Evolutionary conservation across 345 rosid species (phyloP).

Genomic region (Camelina laxa): DNA sequence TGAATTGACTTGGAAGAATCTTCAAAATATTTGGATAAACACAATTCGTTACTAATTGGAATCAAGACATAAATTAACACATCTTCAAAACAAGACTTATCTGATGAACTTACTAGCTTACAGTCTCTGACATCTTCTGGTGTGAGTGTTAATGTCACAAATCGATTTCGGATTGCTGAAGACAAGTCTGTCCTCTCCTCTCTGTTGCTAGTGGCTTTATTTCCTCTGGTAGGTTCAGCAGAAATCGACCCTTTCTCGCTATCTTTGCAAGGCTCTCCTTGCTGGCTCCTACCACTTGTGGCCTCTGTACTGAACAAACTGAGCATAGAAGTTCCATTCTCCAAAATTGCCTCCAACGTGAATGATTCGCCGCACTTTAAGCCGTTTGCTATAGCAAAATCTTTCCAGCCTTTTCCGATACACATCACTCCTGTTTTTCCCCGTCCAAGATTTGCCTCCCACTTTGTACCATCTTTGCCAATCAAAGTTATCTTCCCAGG

Average conservation of each 20-base stretch:
- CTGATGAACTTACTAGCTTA: constrained; percentile 12
- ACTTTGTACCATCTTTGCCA: constrained; percentile 1
- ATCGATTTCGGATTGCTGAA: neutral
- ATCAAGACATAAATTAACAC: neutral
- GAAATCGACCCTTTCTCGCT: neutral
- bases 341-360: constrained; percentile 1
- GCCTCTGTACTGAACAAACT: neutral
- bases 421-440: neutral
- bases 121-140: constrained; percentile 2
- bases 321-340: constrained; percentile 2
- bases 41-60: neutral
- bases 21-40: neutral
- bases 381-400: neutral
- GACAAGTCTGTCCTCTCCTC: neutral
- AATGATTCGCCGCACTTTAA: constrained; percentile 2
- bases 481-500: neutral
- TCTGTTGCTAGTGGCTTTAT: neutral
- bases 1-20: constrained; percentile 14
- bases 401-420: neutral
- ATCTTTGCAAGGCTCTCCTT: neutral
- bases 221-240: neutral
- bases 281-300: neutral
- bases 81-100: neutral
- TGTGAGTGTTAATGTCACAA: neutral
- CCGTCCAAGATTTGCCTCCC: neutral